Evolutionary conservation across 1,284 basidiomycete genomes (phyloP), one percentile per base, ranked within the genome.

Genomic region (Apiotrichum brassicae): DNA sequence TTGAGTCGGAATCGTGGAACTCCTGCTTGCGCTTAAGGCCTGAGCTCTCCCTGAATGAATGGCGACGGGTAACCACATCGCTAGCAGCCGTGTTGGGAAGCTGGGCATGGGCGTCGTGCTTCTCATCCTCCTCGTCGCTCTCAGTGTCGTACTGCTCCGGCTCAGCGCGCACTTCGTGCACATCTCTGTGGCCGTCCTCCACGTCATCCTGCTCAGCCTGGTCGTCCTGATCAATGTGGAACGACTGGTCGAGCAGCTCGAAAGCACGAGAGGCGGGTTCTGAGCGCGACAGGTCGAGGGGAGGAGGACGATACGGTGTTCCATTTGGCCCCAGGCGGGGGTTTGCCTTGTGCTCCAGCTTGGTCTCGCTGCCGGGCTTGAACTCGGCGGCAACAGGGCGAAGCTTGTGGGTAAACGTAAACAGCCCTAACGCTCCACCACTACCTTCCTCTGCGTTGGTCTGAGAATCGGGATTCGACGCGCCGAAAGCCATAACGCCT

Each of bases 381-480:
- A 43, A 49, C 36, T 46, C 48, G 8, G 40, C 12, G 2, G 46
- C 54, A 3, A 20, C 45, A 1, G 53, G 49, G 14, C 54, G 49
- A 3, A 52, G 33, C 26, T 51, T 51, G 35, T 53, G 45, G 1
- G 46, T 49, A 24, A 53, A 57, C 0, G 55, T 57, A 44, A 57
- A 57, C 5, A 57, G 49, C 0, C 51, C 51, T 1, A 57, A 44
- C 0, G 53, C 49, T n/a, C 48, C 50, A 24, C 43, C 37, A 3
- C 13, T 22, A 20, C 12, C 22, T 18, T 12, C 33, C 6, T 4
- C 19, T 8, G 19, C 28, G 16, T 28, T 23, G 18, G 28, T 3
- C 19, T 24, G 5, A 4, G 22, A 4, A 5, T 19, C 44, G 9
- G 18, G 16, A 4, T 18, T 2, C 5, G 33, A 13, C 6, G 23